A percentile compares a stretch with the other conserved stretches of the same genome.
These are phyloP conservation scores for Hanseniaspora clermontiae DNA, from an alignment of 805 yeast genomes.

Conservation along the genomic window DNA sequence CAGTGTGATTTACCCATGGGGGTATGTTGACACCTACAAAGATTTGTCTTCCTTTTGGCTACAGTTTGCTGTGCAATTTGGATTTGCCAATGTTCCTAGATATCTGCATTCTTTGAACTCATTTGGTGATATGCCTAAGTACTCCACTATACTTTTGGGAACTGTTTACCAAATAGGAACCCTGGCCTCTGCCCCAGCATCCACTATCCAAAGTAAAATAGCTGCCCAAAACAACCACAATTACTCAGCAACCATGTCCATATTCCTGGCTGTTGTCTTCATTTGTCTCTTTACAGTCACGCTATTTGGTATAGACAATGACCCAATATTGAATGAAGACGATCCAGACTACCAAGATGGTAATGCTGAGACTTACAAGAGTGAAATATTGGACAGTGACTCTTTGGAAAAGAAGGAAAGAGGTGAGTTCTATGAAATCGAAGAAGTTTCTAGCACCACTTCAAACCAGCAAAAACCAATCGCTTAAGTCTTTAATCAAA, in stretches of 20 bases:
- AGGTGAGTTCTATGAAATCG: neutral
- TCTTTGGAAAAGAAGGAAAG: neutral
- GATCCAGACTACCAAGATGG: neutral
- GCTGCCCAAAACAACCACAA: constrained; percentile 38
- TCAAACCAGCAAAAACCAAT: neutral
- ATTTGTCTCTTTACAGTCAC: constrained; percentile 38
- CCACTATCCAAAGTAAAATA: constrained; percentile 53
- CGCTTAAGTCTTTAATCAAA: neutral
- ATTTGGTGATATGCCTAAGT: constrained; percentile 31
- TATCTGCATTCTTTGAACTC: constrained; percentile 52
- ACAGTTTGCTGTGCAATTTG: constrained; percentile 55
- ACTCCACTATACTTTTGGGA: constrained; percentile 52
- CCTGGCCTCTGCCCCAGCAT: constrained; percentile 51
- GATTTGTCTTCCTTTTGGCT: constrained; percentile 50
- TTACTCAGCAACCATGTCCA: constrained; percentile 53
- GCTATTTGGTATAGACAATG: constrained; percentile 50
- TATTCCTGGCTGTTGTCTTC: constrained; percentile 52
- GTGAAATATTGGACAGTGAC: neutral
- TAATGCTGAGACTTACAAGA: neutral
- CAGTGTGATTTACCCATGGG: constrained; percentile 54
- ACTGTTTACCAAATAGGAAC: constrained; percentile 57
- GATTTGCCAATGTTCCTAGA: constrained; percentile 56
- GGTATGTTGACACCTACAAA: constrained; percentile 33
- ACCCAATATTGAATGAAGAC: constrained; percentile 10
- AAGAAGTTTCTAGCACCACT: neutral